Evolutionary conservation across 441 rosid species (phyloP), one percentile per base, ranked within the genome.

Genomic region (Macaranga tanarius): DNA sequence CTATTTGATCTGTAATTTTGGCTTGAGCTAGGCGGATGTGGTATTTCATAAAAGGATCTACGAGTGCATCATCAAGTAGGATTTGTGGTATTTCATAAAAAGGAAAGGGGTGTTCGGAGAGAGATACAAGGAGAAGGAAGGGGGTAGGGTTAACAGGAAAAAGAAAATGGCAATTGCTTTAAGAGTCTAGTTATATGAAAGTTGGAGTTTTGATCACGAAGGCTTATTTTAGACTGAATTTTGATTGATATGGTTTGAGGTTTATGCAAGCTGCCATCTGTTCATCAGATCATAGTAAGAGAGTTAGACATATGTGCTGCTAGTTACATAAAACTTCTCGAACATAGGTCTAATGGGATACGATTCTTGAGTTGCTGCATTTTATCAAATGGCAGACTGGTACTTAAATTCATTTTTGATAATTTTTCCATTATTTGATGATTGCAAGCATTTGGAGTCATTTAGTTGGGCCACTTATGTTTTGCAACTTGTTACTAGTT

Each of bases 1-100:
- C 25, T 71, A 17, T 70, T 55, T 19, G 70, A 64, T 70, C 74
- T 56, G 23, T 63, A 50, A 34, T 65, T 20, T n/a, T 69, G 17
- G 51, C 17, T 47, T 75, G 65, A 48, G 70, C 74, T 56, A 48
- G 74, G 25, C 20, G 61, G 67, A 63, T 17, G 17, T 64, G 40
- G 20, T 57, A 26, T 50, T 0, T 13, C 11, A 5, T 16, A 15
- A 20, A 34, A 28, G 19, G 26, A 22, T 28, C 42, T 25, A 58
- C 15, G 55, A 47, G 25, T 51, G 61, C 74, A 20, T 48, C 11
- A 26, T 22, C 50, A 6, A 61, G 58, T 50, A 54, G 38, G 38
- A 0, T 34, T 34, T 34, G 6, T 34, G 38, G 38, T 3, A 34
- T 34, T 5, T 34, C 4, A 34, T 3, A 34, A 34, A 34, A 4